Evolutionary conservation across 768 basidiomycete species (phyloP), one percentile per base, ranked within the genome.

Genomic region (Suillus subalutaceus): DNA sequence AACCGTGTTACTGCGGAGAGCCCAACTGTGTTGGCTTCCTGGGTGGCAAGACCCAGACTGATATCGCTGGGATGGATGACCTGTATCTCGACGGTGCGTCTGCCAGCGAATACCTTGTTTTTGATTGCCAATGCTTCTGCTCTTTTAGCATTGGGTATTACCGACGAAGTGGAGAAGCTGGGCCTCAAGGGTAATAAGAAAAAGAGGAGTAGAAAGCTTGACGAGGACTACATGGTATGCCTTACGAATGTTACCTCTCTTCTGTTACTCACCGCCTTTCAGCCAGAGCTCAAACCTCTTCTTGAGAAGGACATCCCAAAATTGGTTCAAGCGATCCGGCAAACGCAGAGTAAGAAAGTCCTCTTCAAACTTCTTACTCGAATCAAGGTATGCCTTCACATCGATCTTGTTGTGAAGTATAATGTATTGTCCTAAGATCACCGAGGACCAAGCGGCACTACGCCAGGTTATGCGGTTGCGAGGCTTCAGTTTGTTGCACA

Each of bases 41-140:
- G 70, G 97, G 97, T 67, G 97, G 97, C 30, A 99, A 98, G 80
- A 99, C 96, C 0, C 97, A 99, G 77, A 99, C 97, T 2, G 97
- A 99, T 73, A 85, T 98, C 26, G 93, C 88, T 7, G 89, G 90
- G 9, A 96, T 99, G 90, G 96, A 97, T 74, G 96, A 98, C 72
- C 82, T 98, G 3, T 94, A 93, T 78, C 87, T 98, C 26, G 95
- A 98, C 72, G 96, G 94, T 94, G 71, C 62, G 84, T 66, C 52
- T 58, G 9, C 26, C 10, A 60, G 64, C 66, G 12, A 50, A 16
- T 52, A 16, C 44, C 59, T 43, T 2, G 5, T 1, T 30, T 10
- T 48, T 10, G 35, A 38, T 62, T 38, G 55, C 23, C 50, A 40
- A 43, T 50, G 10, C 40, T 58, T 40, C 48, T 57, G 50, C 32